Evolutionary conservation across 192 early-diverging fungal genomes (phyloP), one percentile per base, ranked within the genome.

Genomic region (Podila verticillata): DNA sequence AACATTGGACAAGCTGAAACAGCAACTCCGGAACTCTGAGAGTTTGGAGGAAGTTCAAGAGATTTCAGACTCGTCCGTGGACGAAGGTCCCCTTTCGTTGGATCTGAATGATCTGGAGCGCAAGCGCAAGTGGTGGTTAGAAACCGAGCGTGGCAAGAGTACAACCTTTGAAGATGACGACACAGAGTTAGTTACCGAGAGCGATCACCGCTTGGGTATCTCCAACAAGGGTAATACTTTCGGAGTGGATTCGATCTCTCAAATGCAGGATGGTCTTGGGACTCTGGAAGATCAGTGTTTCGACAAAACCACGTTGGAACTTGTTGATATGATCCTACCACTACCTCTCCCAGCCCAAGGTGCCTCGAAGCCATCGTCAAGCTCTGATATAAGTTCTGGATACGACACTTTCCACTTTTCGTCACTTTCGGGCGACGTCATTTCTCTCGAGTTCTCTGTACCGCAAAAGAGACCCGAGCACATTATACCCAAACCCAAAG

Each of bases 1-100:
- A 20, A 79, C 67, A 22, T 62, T 79, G 65, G 51, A 79, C 4
- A 60, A 47, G 28, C 36, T 79, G 1, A 66, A 63, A 36, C 56
- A 69, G 2, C 75, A 72, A 48, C 28, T 79, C 4, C 31, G 75
- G 17, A 79, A 56, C 29, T 63, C 75, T 4, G 59, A 59, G 3
- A 79, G 75, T 61, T 59, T 79, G 12, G 69, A 79, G 8, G 64
- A 31, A 10, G 35, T 57, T 2, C 48, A 9, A 13, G 57, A 30
- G 19, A 31, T 8, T 8, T 8, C 15, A 24, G 65, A 72, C 15
- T 79, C 75, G 1, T 62, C 51, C 15, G 1, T 79, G 32, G 69
- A 67, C 4, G 69, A 79, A 30, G 75, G 75, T 7, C 75, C 75
- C 1, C 59, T 79, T 7, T 71, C 75, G 6, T n/a, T 79, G 36